phyloP scores from a whole-genome alignment of 345 rosid genomes.

The Eucalyptus pumila region DNA sequence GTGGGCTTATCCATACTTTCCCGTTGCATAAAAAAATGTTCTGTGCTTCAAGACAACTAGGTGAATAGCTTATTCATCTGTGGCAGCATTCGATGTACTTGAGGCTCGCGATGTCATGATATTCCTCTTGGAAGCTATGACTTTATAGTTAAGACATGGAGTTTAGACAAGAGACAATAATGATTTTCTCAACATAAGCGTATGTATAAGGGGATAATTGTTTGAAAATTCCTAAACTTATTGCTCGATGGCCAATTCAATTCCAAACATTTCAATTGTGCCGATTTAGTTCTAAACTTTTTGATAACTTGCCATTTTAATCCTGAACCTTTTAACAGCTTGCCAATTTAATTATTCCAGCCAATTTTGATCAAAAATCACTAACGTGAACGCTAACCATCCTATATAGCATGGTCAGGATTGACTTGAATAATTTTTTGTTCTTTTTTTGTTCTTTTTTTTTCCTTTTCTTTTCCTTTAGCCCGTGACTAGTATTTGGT shows the following conservation, averaged over 20 bases:
- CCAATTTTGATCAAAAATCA: no score
- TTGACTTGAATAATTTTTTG: no score
- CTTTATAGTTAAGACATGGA: neutral
- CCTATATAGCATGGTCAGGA: no score
- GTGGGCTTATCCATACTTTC: neutral
- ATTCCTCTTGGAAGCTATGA: neutral
- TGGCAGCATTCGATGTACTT: neutral
- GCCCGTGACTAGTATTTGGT: neutral
- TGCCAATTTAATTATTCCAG: no score
- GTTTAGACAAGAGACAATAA: neutral
- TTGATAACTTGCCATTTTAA: no score
- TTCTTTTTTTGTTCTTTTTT: no score
- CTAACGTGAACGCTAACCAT: no score
- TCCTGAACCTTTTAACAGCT: neutral
- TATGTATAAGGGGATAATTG: neutral
- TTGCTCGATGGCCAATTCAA: no score
- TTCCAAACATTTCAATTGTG: no score
- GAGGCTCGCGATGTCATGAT: neutral
- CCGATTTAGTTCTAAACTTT: no score
- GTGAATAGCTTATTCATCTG: neutral
- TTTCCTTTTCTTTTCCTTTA: no score
- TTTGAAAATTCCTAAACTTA: neutral
- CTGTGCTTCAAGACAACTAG: neutral
- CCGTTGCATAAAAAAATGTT: neutral
- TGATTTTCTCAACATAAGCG: neutral